These are phyloP conservation scores for Blepharisma stoltei DNA, from an alignment of 73 alveolate species.

Conservation along the genomic window DNA sequence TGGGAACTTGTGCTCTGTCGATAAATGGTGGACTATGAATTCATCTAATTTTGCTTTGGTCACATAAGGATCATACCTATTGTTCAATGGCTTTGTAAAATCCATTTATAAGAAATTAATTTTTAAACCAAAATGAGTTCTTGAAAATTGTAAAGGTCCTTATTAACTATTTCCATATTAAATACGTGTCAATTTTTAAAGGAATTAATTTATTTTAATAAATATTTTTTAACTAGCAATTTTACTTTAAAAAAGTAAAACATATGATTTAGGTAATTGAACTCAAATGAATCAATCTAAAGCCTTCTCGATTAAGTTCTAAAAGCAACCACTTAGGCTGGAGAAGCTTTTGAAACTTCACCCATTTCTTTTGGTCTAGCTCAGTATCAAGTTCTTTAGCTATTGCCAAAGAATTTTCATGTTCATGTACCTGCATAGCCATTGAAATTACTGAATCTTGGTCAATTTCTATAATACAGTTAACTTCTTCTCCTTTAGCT, in stretches of 20 bases:
- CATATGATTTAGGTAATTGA: no score
- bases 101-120: no score
- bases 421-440: neutral
- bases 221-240: no score
- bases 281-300: no score
- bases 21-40: neutral
- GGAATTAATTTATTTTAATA: no score
- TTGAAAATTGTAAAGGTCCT: no score
- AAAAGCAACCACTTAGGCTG: neutral
- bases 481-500: neutral
- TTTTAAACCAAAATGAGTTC: no score
- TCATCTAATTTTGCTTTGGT: constrained; percentile 19
- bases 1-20: neutral
- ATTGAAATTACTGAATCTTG: neutral
- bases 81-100: neutral
- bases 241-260: no score
- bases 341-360: constrained; percentile 11
- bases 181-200: no score
- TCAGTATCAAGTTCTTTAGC: neutral
- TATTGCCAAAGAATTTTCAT: neutral
- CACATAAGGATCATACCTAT: constrained; percentile 22
- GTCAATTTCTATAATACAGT: constrained; percentile 6
- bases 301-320: no score
- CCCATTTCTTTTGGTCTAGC: constrained; percentile 16
- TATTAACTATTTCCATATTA: no score